A percentile compares a stretch with the other conserved stretches of the same genome.
phyloP scores from a whole-genome alignment of 805 yeast species.

The Metschnikowia hibisci region DNA sequence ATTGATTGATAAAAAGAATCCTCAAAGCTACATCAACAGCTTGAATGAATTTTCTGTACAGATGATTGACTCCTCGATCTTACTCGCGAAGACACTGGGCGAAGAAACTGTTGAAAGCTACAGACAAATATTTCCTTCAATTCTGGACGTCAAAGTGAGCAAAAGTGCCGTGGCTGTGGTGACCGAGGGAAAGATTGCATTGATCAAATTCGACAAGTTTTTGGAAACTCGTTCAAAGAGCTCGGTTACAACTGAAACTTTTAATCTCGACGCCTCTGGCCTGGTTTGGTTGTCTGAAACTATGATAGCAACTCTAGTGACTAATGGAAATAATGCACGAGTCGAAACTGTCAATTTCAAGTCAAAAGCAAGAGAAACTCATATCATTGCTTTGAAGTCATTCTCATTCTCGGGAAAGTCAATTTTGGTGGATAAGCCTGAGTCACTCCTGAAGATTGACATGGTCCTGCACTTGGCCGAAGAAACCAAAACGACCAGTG shows the following conservation, averaged over 20 bases:
- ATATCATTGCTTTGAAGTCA: neutral
- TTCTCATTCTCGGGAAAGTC: constrained; percentile 11
- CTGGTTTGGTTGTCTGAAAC: neutral
- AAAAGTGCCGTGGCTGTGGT: constrained; percentile 7
- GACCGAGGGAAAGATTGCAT: constrained; percentile 2
- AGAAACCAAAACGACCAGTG: constrained; percentile 22
- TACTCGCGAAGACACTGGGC: neutral
- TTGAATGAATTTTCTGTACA: neutral
- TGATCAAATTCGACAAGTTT: constrained; percentile 8
- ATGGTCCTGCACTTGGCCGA: constrained; percentile 32
- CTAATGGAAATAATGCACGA: neutral
- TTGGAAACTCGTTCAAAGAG: neutral
- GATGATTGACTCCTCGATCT: neutral
- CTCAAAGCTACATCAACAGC: neutral
- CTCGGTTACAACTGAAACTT: neutral
- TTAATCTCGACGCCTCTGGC: neutral
- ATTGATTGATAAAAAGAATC: neutral
- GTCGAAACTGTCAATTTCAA: neutral
- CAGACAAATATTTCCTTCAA: constrained; percentile 3
- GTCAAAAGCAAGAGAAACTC: neutral
- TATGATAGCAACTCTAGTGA: neutral
- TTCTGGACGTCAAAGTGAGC: constrained; percentile 3
- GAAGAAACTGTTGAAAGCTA: neutral
- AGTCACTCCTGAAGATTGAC: constrained; percentile 24
- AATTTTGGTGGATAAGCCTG: constrained; percentile 32